Evolutionary conservation across 148 eudicot genomes (phyloP).

Genomic region (Diospyros lotus): DNA sequence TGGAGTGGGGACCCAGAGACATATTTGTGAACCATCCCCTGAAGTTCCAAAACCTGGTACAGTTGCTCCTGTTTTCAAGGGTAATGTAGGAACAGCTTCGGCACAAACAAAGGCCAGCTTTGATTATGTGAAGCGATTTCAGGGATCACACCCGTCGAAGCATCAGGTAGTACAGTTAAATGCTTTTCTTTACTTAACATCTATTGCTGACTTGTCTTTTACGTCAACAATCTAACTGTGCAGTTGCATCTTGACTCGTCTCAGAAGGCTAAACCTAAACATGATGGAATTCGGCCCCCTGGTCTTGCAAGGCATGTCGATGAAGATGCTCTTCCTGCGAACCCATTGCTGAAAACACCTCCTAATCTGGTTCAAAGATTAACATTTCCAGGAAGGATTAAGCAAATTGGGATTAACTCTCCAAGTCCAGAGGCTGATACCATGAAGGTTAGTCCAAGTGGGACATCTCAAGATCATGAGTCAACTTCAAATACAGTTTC

Average conservation of each 20-base stretch:
- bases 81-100: constrained; percentile 32
- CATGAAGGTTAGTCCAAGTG: constrained; percentile 32
- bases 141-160: constrained; percentile 58
- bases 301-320: constrained; percentile 34
- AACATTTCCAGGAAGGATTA: constrained; percentile 45
- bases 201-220: constrained; percentile 7
- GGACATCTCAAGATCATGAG: constrained; percentile 35
- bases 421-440: constrained; percentile 29
- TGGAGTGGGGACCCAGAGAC: constrained; percentile 33
- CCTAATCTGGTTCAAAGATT: constrained; percentile 56
- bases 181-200: neutral
- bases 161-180: constrained; percentile 54
- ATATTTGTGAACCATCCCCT: constrained; percentile 49
- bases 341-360: constrained; percentile 68
- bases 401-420: constrained; percentile 38
- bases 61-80: constrained; percentile 59
- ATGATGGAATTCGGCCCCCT: constrained; percentile 50
- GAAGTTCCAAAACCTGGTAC: constrained; percentile 55
- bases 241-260: constrained; percentile 67
- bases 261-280: constrained; percentile 66
- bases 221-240: constrained; percentile 11
- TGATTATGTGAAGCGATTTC: constrained; percentile 53
- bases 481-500: constrained; percentile 13
- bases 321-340: constrained; percentile 54
- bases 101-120: constrained; percentile 46